Evolutionary conservation across 257 asterid species (phyloP).

Genomic region (Penstemon barbatus): DNA sequence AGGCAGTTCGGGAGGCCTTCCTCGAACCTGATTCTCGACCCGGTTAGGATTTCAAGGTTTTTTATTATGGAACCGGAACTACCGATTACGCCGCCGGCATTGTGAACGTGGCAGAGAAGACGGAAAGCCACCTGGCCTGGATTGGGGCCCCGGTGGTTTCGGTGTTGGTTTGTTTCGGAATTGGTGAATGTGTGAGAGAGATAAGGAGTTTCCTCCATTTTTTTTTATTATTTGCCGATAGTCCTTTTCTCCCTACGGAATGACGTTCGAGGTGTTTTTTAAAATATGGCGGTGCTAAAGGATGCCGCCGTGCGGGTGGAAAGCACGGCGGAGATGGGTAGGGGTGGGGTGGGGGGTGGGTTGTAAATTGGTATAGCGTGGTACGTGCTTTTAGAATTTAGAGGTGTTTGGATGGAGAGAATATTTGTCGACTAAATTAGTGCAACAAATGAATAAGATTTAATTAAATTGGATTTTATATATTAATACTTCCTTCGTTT

Average conservation of each 20-base stretch:
- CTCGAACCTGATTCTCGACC: slow-evolving; percentile 44
- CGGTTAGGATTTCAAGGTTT: slow-evolving; percentile 45
- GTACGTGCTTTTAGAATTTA: background rate
- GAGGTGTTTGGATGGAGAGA: background rate
- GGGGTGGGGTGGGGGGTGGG: slow-evolving; percentile 18
- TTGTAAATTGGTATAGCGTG: slow-evolving; percentile 17
- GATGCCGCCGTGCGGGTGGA: background rate
- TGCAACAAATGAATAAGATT: too few species aligned
- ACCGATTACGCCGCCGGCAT: slow-evolving; percentile 60
- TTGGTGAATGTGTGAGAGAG: slow-evolving; percentile 27
- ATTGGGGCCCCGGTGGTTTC: slow-evolving; percentile 26
- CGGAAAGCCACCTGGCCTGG: slow-evolving; percentile 46
- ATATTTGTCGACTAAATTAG: too few species aligned
- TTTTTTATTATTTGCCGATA: background rate
- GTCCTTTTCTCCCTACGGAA: background rate
- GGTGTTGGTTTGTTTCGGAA: slow-evolving; percentile 19
- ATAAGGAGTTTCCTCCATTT: slow-evolving; percentile 29
- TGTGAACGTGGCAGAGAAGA: slow-evolving; percentile 47
- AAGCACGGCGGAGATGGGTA: slow-evolving; percentile 5
- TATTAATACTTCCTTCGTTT: too few species aligned
- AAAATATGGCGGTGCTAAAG: background rate
- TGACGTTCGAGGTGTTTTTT: background rate
- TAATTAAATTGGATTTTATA: too few species aligned
- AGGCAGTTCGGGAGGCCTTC: slow-evolving; percentile 42
- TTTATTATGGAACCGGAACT: slow-evolving; percentile 43